Base-by-base conservation (phyloP, 371 early-diverging fungal genomes). In the Apophysomyces elegans region DNA sequence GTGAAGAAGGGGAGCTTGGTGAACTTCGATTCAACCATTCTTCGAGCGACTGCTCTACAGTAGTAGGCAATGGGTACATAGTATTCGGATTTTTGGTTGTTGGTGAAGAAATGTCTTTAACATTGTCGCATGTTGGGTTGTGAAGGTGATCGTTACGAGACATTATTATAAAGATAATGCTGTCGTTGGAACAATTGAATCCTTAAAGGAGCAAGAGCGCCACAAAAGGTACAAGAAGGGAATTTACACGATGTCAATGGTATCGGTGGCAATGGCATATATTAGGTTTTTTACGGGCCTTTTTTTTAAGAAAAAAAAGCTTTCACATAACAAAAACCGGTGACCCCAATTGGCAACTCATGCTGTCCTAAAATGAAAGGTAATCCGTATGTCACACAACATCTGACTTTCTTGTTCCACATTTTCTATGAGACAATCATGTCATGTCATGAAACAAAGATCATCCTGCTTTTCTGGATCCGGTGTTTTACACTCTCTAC, bases 31-130 rank as follows among this genome's bases (percentile, higher is more conserved):
- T 56, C 5, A 77, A 61, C 81, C 81, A 80, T 41, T 80, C 72
- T 59, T 78, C 74, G 4, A 80, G 64, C 21, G 78, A 77, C 68
- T 77, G 75, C 57, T 80, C 78, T 11, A 68, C 54, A 9, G 54
- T 50, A 18, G 54, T 21, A 6, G 54, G 54, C n/a, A 50, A 26
- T 7, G 54, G 54, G 21, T 21, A 50, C 18, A 21, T 21, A 7
- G 54, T 9, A 21, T n/a, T 50, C 1, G 0, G 5, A 26, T 50
- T 21, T 21, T 50, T 50, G 5, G 54, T 18, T 18, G 54, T 26
- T 18, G 54, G 54, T 21, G 54, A 26, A 21, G 54, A 21, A n/a
- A 8, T 50, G 54, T 50, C 2, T n/a, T 13, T 18, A 45, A 18
- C 21, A 21, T 5, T 9, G 11, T 21, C 35, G 9, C 21, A 50